Percentiles rank a stretch among this genome's conserved stretches.
Evolutionary conservation across 2,329 filamentous ascomycete species (phyloP).

Genomic region (Sporothrix protearum): DNA sequence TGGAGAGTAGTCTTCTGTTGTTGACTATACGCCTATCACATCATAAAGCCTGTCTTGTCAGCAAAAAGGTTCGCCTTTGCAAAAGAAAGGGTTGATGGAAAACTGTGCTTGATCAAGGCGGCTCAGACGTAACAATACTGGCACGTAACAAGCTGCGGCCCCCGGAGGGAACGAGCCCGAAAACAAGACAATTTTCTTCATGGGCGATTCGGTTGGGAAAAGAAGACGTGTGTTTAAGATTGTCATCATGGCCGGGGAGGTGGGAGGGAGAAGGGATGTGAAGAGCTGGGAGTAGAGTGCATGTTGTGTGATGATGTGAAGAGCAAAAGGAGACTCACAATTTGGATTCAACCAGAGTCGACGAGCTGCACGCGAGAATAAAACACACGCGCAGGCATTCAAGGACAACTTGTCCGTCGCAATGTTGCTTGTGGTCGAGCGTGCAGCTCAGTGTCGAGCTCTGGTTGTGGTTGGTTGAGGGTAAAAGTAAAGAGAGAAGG

Average conservation of each 20-base stretch:
- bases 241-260: conserved; percentile 64
- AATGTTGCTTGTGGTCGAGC: not conserved
- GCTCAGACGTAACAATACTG: conserved; percentile 58
- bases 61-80: not conserved
- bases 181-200: conserved; percentile 72
- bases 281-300: not conserved
- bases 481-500: not conserved
- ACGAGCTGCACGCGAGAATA: not conserved
- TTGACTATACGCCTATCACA: not conserved
- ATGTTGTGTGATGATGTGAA: not conserved
- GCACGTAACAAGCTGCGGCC: conserved; percentile 79
- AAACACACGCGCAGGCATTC: not conserved
- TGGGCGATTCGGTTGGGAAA: conserved; percentile 85
- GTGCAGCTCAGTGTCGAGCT: not conserved
- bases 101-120: too few species aligned
- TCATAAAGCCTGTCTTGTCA: not conserved
- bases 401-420: not conserved
- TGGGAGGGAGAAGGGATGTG: not conserved
- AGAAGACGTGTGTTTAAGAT: conserved; percentile 66
- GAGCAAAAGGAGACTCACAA: conserved; percentile 12
- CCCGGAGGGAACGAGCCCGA: conserved; percentile 53
- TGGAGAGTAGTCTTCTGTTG: not conserved
- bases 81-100: not conserved
- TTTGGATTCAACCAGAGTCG: not conserved
- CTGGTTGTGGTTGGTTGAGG: not conserved